Percentiles rank a stretch among this genome's conserved stretches.
These are phyloP conservation scores for Boletus rufocinnamomeus DNA, from an alignment of 768 basidiomycete genomes.

Conservation along the genomic window DNA sequence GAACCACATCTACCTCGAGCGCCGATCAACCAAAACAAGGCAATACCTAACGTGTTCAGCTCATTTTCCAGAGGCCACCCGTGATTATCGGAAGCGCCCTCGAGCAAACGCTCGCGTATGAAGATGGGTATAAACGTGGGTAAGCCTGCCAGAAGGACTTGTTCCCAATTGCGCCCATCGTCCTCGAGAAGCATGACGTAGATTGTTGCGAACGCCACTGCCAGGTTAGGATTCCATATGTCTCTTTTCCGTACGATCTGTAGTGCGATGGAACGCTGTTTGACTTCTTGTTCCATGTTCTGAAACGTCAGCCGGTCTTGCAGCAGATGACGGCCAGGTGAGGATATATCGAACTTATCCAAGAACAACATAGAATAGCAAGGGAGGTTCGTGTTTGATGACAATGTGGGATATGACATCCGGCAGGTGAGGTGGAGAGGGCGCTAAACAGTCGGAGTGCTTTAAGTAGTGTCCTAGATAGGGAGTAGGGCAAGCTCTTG, in stretches of 20 bases:
- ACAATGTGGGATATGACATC: slow-evolving; percentile 30
- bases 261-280: slow-evolving; percentile 46
- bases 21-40: slow-evolving; percentile 50
- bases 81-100: slow-evolving; percentile 38
- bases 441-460: slow-evolving; percentile 37
- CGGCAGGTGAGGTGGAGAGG: slow-evolving; percentile 39
- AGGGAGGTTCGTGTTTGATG: slow-evolving; percentile 29
- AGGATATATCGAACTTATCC: slow-evolving; percentile 50
- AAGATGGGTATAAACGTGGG: slow-evolving; percentile 42
- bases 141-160: slow-evolving; percentile 47
- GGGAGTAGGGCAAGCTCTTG: slow-evolving; percentile 39
- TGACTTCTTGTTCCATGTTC: slow-evolving; percentile 46
- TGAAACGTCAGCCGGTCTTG: slow-evolving; percentile 26
- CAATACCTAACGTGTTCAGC: slow-evolving; percentile 46
- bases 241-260: slow-evolving; percentile 43
- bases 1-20: slow-evolving; percentile 27
- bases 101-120: slow-evolving; percentile 42
- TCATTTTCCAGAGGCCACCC: slow-evolving; percentile 54
- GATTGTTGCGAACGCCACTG: slow-evolving; percentile 51
- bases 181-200: slow-evolving; percentile 63
- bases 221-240: slow-evolving; percentile 39
- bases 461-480: slow-evolving; percentile 30
- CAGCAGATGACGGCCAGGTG: slow-evolving; percentile 43
- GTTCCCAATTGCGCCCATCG: slow-evolving; percentile 49
- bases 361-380: slow-evolving; percentile 44